Evolutionary conservation across 1,284 basidiomycete genomes (phyloP).

Genomic region (Cryptococcus sp.): DNA sequence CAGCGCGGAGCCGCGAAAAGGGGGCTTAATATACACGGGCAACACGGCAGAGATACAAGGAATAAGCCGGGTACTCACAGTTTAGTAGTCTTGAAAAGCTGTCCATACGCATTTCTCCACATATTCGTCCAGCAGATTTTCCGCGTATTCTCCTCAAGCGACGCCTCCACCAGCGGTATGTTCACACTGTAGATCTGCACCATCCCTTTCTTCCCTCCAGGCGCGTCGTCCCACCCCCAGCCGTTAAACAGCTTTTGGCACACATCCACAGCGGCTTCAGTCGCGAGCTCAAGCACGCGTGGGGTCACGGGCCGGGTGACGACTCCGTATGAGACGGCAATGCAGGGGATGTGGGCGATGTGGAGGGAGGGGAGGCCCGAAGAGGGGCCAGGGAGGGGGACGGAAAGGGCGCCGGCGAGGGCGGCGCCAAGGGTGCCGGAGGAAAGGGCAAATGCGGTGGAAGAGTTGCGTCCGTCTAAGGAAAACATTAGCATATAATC

Average conservation of each 20-base stretch:
- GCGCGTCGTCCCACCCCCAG: constrained; percentile 64
- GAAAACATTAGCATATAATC: background rate
- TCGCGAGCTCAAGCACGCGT: constrained; percentile 63
- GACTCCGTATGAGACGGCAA: constrained; percentile 83
- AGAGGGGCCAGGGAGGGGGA: constrained; percentile 66
- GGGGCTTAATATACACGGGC: background rate
- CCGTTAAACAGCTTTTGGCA: constrained; percentile 69
- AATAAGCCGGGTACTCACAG: constrained; percentile 23
- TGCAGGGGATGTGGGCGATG: constrained; percentile 53
- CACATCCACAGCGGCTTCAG: constrained; percentile 64
- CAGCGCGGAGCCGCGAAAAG: background rate
- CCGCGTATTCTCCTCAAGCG: constrained; percentile 28
- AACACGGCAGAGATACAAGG: background rate
- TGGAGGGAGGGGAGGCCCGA: constrained; percentile 57
- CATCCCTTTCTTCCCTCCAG: constrained; percentile 9
- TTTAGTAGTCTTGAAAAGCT: constrained; percentile 41
- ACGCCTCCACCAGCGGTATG: constrained; percentile 44
- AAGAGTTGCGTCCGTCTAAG: constrained; percentile 69
- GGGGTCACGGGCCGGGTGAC: constrained; percentile 67
- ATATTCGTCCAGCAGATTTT: constrained; percentile 47
- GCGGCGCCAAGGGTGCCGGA: constrained; percentile 89
- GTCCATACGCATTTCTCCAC: constrained; percentile 49
- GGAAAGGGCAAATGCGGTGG: constrained; percentile 75
- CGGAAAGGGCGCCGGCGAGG: constrained; percentile 77
- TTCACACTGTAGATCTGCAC: constrained; percentile 48